Evolutionary conservation across 306 rosid species (phyloP).

Genomic region (Ormosia semicastrata): DNA sequence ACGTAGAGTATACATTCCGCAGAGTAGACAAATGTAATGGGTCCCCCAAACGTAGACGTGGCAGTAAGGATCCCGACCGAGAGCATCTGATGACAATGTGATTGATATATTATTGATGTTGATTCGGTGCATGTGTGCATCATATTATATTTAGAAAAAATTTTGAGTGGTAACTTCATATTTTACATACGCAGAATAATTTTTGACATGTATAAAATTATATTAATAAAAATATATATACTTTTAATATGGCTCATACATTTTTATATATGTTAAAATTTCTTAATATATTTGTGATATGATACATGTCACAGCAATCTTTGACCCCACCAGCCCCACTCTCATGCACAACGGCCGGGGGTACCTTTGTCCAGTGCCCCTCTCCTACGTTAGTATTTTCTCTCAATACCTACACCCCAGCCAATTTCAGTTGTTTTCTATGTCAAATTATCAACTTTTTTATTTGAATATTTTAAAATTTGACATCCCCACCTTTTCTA

Average conservation of each 20-base stretch:
- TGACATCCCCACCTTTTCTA: too few relatives aligned
- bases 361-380: neutral
- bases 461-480: neutral
- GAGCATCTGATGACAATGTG: constrained; percentile 49
- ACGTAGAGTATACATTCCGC: neutral
- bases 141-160: too few relatives aligned
- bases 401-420: neutral
- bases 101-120: constrained; percentile 33
- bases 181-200: too few relatives aligned
- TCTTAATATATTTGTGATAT: neutral
- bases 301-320: neutral
- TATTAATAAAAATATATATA: too few relatives aligned
- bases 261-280: too few relatives aligned
- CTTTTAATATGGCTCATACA: too few relatives aligned
- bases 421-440: neutral
- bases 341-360: neutral
- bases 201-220: too few relatives aligned
- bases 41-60: constrained; percentile 24
- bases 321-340: neutral
- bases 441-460: neutral
- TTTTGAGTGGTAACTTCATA: too few relatives aligned
- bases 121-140: neutral
- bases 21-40: neutral
- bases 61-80: constrained; percentile 44
- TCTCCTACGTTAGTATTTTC: neutral